Percentiles rank a stretch among this genome's conserved stretches.
phyloP scores from a whole-genome alignment of 106 monocot species.

The Agapanthus africanus region DNA sequence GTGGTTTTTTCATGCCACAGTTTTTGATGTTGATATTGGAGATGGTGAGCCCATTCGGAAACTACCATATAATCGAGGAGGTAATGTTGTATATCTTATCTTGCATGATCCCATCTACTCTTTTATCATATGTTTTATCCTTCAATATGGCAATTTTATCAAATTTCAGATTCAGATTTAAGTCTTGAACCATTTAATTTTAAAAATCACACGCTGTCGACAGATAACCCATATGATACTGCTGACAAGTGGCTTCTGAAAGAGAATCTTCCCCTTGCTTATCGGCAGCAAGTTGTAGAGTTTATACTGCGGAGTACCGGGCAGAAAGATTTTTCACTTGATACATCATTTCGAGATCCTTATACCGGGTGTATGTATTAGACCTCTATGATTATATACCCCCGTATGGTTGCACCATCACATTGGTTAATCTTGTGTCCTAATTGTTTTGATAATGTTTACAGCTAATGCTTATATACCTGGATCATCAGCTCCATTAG shows the following conservation, averaged over 20 bases:
- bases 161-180: neutral
- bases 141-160: neutral
- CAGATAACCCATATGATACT: constrained; percentile 81
- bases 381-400: neutral
- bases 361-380: constrained; percentile 78
- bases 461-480: constrained; percentile 94
- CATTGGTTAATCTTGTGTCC: too few species aligned
- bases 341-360: constrained; percentile 81
- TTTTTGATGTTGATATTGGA: constrained; percentile 99
- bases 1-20: constrained; percentile 34
- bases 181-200: neutral
- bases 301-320: constrained; percentile 91
- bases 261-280: constrained; percentile 78
- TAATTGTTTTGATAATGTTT: too few species aligned
- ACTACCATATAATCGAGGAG: constrained; percentile 84
- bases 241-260: constrained; percentile 97
- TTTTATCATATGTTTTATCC: neutral
- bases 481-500: constrained; percentile 44
- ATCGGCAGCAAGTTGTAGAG: constrained; percentile 89
- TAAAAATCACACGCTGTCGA: constrained; percentile 8
- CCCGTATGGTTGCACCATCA: too few species aligned
- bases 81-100: constrained; percentile 24
- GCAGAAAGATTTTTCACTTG: constrained; percentile 61
- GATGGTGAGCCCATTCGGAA: constrained; percentile 92
- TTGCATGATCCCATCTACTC: too few species aligned